These are phyloP conservation scores for Rhytidhysteron rufulum DNA, from an alignment of 2,329 filamentous ascomycete genomes.

Conservation along the genomic window DNA sequence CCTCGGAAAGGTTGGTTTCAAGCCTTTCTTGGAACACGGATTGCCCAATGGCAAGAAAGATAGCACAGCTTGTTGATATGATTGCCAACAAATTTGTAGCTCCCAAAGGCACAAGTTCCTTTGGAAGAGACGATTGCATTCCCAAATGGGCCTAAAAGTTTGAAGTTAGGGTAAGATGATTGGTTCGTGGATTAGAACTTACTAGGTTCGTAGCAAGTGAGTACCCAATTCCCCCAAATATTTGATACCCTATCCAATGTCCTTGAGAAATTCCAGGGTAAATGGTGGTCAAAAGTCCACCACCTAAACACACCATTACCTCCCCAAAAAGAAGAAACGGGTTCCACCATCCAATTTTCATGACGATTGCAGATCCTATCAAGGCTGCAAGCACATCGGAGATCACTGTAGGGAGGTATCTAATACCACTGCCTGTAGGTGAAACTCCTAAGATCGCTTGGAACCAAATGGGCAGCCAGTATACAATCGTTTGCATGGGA, in stretches of 20 bases:
- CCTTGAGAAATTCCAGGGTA: constrained; percentile 28
- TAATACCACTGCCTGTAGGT: constrained; percentile 37
- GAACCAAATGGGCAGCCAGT: constrained; percentile 50
- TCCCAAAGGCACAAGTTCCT: too few species aligned
- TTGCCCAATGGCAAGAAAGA: constrained; percentile 1
- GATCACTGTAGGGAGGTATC: constrained; percentile 39
- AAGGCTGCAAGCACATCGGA: constrained; percentile 16
- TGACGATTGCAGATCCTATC: constrained; percentile 16
- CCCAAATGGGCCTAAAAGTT: too few species aligned
- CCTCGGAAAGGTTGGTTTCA: neutral
- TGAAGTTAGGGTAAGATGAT: too few species aligned
- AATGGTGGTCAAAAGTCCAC: constrained; percentile 42
- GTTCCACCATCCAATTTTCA: constrained; percentile 31
- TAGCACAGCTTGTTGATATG: constrained; percentile 2
- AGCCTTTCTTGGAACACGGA: constrained; percentile 1
- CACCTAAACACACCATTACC: constrained; percentile 27
- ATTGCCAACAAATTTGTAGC: too few species aligned
- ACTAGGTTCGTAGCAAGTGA: too few species aligned
- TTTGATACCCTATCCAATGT: constrained; percentile 47
- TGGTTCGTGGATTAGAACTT: too few species aligned
- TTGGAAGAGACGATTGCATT: too few species aligned
- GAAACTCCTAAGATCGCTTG: constrained; percentile 37
- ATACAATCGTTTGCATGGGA: constrained; percentile 36
- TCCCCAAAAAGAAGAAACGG: constrained; percentile 28
- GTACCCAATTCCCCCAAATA: constrained; percentile 38